Percentiles rank a stretch among this genome's conserved stretches.
These are phyloP conservation scores for Pseudogymnoascus sp. DNA, from an alignment of 2,329 filamentous ascomycete genomes.

Conservation along the genomic window DNA sequence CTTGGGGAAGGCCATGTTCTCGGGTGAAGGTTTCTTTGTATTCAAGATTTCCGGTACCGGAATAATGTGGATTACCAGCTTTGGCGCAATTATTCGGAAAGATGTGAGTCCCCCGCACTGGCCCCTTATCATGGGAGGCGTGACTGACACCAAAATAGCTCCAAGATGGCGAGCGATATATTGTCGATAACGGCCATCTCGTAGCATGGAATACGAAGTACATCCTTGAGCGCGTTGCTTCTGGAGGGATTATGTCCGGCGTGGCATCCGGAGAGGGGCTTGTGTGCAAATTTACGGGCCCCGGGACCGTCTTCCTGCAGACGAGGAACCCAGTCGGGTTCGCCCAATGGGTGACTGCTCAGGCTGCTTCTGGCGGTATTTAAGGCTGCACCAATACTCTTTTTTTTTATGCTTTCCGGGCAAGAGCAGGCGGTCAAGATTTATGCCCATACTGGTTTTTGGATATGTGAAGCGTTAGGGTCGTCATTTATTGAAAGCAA, in stretches of 20 bases:
- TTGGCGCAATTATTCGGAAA: constrained; percentile 91
- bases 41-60: constrained; percentile 78
- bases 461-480: background rate
- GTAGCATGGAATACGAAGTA: constrained; percentile 98
- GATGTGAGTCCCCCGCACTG: constrained; percentile 52
- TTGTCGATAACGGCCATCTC: constrained; percentile 85
- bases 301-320: constrained; percentile 86
- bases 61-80: constrained; percentile 81
- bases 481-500: constrained; percentile 2
- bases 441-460: background rate
- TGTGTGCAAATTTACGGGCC: constrained; percentile 88
- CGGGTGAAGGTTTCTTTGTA: constrained; percentile 83
- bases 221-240: constrained; percentile 77
- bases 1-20: constrained; percentile 84
- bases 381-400: background rate
- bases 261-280: constrained; percentile 75
- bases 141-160: constrained; percentile 32
- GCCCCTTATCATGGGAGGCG: background rate
- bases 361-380: constrained; percentile 17
- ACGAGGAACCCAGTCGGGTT: constrained; percentile 68
- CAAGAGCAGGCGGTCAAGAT: background rate
- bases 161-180: constrained; percentile 70
- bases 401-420: background rate
- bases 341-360: constrained; percentile 24
- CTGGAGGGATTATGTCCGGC: constrained; percentile 86